Evolutionary conservation across 331 rosid species (phyloP).

Genomic region (Pyracantha coccinea): DNA sequence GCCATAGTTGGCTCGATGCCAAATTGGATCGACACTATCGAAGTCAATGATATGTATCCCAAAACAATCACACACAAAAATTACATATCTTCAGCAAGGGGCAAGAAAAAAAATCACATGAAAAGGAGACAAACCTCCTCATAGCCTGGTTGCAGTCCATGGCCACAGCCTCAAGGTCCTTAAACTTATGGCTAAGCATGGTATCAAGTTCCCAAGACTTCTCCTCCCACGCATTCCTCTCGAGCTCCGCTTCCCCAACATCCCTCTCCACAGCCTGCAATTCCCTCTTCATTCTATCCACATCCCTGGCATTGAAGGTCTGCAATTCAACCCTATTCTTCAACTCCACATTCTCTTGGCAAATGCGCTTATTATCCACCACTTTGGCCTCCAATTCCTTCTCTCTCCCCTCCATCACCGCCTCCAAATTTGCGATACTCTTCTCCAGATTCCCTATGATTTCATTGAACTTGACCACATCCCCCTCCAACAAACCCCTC

Average conservation of each 20-base stretch:
- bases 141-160: conserved; percentile 73
- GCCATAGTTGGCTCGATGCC: background rate
- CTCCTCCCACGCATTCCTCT: conserved; percentile 73
- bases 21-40: background rate
- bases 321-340: conserved; percentile 61
- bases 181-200: conserved; percentile 34
- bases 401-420: conserved; percentile 48
- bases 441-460: conserved; percentile 39
- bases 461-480: conserved; percentile 62
- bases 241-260: conserved; percentile 51
- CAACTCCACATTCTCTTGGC: conserved; percentile 62
- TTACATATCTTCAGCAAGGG: background rate
- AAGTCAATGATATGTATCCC: background rate
- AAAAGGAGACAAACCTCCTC: conserved; percentile 39
- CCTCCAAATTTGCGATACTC: conserved; percentile 32
- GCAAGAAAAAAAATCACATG: background rate
- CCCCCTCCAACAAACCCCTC: conserved; percentile 50
- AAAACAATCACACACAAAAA: background rate
- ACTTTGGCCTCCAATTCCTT: conserved; percentile 52
- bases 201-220: conserved; percentile 67
- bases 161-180: conserved; percentile 65
- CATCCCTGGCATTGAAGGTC: conserved; percentile 61
- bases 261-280: conserved; percentile 85
- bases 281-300: conserved; percentile 91
- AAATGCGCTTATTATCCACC: conserved; percentile 35